These are phyloP conservation scores for Suhomyces emberorum DNA, from an alignment of 805 yeast species.

Conservation along the genomic window DNA sequence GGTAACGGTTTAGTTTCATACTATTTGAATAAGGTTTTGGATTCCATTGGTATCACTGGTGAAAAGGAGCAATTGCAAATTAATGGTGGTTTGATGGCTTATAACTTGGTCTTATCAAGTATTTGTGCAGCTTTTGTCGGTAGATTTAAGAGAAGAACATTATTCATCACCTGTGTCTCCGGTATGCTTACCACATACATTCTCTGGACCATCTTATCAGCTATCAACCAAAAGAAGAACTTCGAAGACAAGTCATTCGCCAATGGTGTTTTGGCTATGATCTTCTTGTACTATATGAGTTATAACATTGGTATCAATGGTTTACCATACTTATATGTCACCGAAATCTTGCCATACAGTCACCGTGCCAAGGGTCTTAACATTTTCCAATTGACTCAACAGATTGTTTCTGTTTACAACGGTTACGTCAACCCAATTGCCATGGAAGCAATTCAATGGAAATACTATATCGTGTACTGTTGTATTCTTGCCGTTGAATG, in stretches of 20 bases:
- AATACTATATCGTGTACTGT: conserved; percentile 42
- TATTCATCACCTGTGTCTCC: conserved; percentile 31
- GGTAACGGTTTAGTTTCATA: conserved; percentile 54
- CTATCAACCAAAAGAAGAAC: conserved; percentile 40
- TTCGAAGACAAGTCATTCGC: conserved; percentile 40
- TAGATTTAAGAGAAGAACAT: conserved; percentile 32
- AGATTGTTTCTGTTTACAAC: conserved; percentile 19
- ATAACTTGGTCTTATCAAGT: conserved; percentile 36
- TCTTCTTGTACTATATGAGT: conserved; percentile 43
- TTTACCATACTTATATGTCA: conserved; percentile 43
- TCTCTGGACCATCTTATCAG: conserved; percentile 45
- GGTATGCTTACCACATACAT: conserved; percentile 38
- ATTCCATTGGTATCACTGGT: conserved; percentile 52
- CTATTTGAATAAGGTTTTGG: conserved; percentile 48
- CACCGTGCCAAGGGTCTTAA: conserved; percentile 43
- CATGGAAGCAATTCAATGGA: conserved; percentile 41
- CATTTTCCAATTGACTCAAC: conserved; percentile 21
- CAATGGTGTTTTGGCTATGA: conserved; percentile 49
- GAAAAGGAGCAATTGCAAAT: conserved; percentile 43
- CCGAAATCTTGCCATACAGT: conserved; percentile 39
- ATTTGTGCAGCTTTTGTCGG: conserved; percentile 17
- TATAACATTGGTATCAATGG: conserved; percentile 46
- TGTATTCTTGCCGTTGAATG: conserved; percentile 28
- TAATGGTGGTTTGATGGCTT: conserved; percentile 50
- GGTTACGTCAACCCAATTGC: conserved; percentile 30